phyloP scores from a whole-genome alignment of 371 early-diverging fungal species.

The Mucor racemosus region DNA sequence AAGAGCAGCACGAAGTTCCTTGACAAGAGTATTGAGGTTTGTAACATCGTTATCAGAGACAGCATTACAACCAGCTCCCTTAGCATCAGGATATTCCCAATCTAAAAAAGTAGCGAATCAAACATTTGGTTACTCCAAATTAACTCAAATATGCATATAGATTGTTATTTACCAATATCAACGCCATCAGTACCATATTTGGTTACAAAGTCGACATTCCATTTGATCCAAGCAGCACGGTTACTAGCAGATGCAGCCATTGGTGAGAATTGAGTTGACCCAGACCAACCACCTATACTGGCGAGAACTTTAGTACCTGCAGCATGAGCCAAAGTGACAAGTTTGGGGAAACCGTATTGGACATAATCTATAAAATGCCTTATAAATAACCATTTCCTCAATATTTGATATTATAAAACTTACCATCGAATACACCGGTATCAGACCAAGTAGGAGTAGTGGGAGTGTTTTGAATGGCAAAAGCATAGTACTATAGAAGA shows the following conservation, averaged over 20 bases:
- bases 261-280: conserved; percentile 41
- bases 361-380: conserved; percentile 14
- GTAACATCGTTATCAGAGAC: conserved; percentile 44
- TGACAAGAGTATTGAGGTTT: conserved; percentile 62
- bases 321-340: conserved; percentile 50
- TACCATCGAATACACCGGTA: conserved; percentile 31
- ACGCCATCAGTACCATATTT: conserved; percentile 63
- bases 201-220: conserved; percentile 52
- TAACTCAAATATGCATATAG: neutral
- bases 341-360: conserved; percentile 35
- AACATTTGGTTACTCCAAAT: conserved; percentile 8
- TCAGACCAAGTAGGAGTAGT: conserved; percentile 37
- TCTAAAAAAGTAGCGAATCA: neutral
- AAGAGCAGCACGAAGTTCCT: conserved; percentile 68
- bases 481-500: conserved; percentile 42
- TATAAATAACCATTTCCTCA: too few species aligned
- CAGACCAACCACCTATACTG: conserved; percentile 79
- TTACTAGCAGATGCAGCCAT: conserved; percentile 50
- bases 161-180: conserved; percentile 35
- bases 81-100: conserved; percentile 50
- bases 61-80: conserved; percentile 63
- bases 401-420: neutral
- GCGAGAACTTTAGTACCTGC: conserved; percentile 58
- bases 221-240: conserved; percentile 57
- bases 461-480: conserved; percentile 45